phyloP scores from a whole-genome alignment of 768 basidiomycete species.

The Lactarius vividus region DNA sequence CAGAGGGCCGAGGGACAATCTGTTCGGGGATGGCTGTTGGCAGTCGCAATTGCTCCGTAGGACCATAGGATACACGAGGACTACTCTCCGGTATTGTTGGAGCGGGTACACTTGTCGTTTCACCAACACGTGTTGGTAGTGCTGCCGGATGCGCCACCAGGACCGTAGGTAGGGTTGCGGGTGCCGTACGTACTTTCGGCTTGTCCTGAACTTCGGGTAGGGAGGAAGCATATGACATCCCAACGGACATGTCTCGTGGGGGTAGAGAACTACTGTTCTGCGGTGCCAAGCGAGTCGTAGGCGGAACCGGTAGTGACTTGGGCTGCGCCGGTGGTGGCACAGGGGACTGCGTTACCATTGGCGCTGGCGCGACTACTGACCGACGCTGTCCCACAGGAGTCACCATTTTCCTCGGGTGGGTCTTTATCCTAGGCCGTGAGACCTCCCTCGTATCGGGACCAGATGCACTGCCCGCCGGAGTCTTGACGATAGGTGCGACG shows the following conservation, averaged over 20 bases:
- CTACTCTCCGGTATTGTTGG: background rate
- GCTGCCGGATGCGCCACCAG: too few relatives aligned
- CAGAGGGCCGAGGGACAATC: background rate
- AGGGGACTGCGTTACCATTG: background rate
- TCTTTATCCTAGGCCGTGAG: constrained; percentile 14
- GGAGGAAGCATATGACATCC: background rate
- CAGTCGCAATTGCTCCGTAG: background rate
- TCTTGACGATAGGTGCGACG: background rate
- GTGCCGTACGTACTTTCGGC: background rate
- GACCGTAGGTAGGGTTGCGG: background rate
- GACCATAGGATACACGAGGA: background rate
- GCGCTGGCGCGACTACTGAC: background rate
- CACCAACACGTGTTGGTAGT: background rate
- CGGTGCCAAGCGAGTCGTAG: background rate
- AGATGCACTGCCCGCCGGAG: background rate
- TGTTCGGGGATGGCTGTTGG: background rate
- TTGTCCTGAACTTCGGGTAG: background rate
- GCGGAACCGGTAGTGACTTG: background rate
- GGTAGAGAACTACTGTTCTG: background rate
- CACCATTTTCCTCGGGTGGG: constrained; percentile 15
- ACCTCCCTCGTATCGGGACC: background rate
- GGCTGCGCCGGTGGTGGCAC: background rate
- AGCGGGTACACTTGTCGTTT: background rate
- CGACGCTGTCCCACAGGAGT: constrained; percentile 9
- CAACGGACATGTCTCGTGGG: background rate